Base-by-base conservation (phyloP, 2,329 filamentous ascomycete species). In the Trichophaea hybrida region DNA sequence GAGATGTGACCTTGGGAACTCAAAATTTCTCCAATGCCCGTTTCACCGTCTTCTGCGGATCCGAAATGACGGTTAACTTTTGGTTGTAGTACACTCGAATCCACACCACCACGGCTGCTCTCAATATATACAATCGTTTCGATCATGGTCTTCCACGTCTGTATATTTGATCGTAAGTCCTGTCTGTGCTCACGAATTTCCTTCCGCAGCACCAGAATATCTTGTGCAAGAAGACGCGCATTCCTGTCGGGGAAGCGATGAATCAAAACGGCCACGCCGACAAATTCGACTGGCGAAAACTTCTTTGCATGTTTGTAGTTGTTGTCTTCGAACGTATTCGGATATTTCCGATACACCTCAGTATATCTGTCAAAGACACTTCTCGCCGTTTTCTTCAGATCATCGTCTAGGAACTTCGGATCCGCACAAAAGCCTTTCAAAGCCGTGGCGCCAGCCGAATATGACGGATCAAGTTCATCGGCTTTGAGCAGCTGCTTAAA, bases 201-300 rank as follows among this genome's bases (percentile, higher is more conserved):
- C 6, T 62, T 51, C 17, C 71, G 68, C 67, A 73, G 67, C 8
- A 64, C 61, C 44, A 70, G 68, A 32, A 72, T 68, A 37, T 72
- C 71, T 6, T 67, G 68, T 6, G 71, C 61, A 6, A 73, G 65
- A 32, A 70, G 64, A 6, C 65, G 46, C 32, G 69, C 63, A 12
- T 64, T 68, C 31, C 70, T 64, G 15, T 64, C 59, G 1, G 69
- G 69, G 43, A 72, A 66, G 10, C 65, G 65, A 6, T 69, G 65
- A 10, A 72, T 66, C 2, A 73, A 55, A 40, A 73, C 65, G 1
- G 68, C 70, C 4, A 70, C 66, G 5, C 68, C 68, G 33, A 72
- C 64, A 13, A 72, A 66, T 40, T 73, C 71, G 7, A 73, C 59
- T 1, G 71, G 71, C 2, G 69, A 70, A 60, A 72, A 73, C 10